Percentiles rank a stretch among this genome's conserved stretches.
These are phyloP conservation scores for Boechera retrofracta DNA, from an alignment of 345 rosid species.

Conservation along the genomic window DNA sequence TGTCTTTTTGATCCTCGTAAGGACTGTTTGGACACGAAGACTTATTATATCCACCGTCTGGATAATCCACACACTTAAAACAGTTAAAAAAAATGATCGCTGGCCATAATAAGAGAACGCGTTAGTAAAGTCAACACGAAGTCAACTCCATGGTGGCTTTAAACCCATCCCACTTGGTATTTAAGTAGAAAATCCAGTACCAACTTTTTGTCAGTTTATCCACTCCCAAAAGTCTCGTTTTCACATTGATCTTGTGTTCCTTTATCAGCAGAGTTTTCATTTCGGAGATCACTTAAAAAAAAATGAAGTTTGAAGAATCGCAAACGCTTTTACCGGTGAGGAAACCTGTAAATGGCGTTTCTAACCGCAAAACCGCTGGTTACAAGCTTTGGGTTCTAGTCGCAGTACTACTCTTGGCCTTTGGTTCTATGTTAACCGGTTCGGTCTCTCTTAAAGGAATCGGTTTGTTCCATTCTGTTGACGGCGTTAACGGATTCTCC, in stretches of 20 bases:
- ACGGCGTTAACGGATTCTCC: slow-evolving; percentile 47
- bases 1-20: neutral
- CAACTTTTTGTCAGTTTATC: neutral
- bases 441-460: slow-evolving; percentile 80
- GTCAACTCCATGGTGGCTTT: slow-evolving; percentile 25
- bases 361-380: slow-evolving; percentile 36
- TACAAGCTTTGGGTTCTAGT: slow-evolving; percentile 76
- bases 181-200: neutral
- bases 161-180: slow-evolving; percentile 24
- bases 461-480: slow-evolving; percentile 47
- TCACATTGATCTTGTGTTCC: slow-evolving; percentile 30
- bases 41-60: slow-evolving; percentile 31
- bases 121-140: slow-evolving; percentile 33
- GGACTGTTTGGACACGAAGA: slow-evolving; percentile 35
- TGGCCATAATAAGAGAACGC: slow-evolving; percentile 18
- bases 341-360: slow-evolving; percentile 29
- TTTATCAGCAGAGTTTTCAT: slow-evolving; percentile 19
- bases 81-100: neutral
- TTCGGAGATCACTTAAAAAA: neutral
- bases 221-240: slow-evolving; percentile 24
- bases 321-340: slow-evolving; percentile 43
- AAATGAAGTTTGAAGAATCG: slow-evolving; percentile 49
- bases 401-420: slow-evolving; percentile 72
- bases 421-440: slow-evolving; percentile 87
- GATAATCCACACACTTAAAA: neutral